These are phyloP conservation scores for Cornus kousa DNA, from an alignment of 148 eudicot genomes.

Conservation along the genomic window DNA sequence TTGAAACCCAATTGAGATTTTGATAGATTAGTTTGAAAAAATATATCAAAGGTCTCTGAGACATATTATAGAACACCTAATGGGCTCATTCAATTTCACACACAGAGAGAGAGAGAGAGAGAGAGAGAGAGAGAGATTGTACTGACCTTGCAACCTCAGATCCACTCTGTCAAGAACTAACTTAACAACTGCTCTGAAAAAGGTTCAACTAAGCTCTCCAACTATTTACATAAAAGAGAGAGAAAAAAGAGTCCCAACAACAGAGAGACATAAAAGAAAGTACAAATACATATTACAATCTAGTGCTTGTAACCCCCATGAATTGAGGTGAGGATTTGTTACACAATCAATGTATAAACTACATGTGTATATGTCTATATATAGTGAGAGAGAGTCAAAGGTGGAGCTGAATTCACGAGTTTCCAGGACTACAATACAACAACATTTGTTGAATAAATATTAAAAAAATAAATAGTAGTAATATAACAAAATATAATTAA, in stretches of 20 bases:
- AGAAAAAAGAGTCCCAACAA: neutral
- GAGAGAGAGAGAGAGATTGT: neutral
- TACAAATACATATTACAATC: constrained; percentile 8
- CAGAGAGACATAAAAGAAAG: constrained; percentile 22
- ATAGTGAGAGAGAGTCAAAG: neutral
- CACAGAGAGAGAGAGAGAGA: neutral
- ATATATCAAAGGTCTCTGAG: neutral
- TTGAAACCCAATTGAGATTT: no score
- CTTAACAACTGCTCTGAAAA: neutral
- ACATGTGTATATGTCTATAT: neutral
- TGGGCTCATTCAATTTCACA: neutral
- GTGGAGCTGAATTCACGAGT: constrained; percentile 1
- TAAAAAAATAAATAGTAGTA: no score
- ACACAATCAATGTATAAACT: neutral
- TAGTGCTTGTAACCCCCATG: constrained; percentile 24
- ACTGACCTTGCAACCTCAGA: neutral
- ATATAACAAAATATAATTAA: neutral
- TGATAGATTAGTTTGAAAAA: neutral
- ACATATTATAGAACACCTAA: constrained; percentile 3
- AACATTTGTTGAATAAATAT: neutral
- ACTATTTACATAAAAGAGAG: constrained; percentile 12
- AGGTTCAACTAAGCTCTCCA: neutral
- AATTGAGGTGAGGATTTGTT: constrained; percentile 3
- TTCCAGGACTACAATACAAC: neutral
- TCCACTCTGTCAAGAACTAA: neutral